Base-by-base conservation (phyloP, 768 basidiomycete species). In the Holtermannia corniformis region DNA sequence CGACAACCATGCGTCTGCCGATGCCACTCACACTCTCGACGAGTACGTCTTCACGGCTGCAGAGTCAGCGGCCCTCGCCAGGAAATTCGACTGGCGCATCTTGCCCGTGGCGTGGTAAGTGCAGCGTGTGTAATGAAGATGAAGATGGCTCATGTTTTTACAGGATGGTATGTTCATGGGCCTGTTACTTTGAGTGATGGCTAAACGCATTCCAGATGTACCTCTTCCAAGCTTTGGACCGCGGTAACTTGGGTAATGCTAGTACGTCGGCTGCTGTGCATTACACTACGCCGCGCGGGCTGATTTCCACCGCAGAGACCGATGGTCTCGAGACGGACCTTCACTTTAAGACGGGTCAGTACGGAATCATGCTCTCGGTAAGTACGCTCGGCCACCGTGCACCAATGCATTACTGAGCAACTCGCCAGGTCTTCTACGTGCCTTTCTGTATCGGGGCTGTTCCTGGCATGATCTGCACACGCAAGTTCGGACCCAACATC, bases 361-460 rank as follows among this genome's bases (percentile, higher is more conserved):
- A 60, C 41, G 49, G 40, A 7, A 55, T 50, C 53, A 58, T 63
- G 59, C 48, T 60, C 12, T 44, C 50, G 21, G n/a, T n/a, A n/a
- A n/a, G n/a, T n/a, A n/a, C n/a, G n/a, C n/a, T n/a, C n/a, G n/a
- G n/a, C n/a, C n/a, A n/a, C n/a, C n/a, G n/a, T n/a, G n/a, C n/a
- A n/a, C n/a, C n/a, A n/a, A n/a, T n/a, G n/a, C n/a, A n/a, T n/a
- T n/a, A n/a, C n/a, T n/a, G n/a, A n/a, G n/a, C n/a, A n/a, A n/a
- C n/a, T n/a, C n/a, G n/a, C n/a, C n/a, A n/a, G n/a, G 51, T 63
- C 49, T 55, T 58, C 47, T 55, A 57, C 49, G 49, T 63, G 24
- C 52, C 59, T 0, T 63, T 57, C 53, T 45, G 44, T 28, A 20
- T 28, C 13, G 41, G 51, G 5, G 61, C 52, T n/a, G 40, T 59